Base-by-base conservation (phyloP, 176 grass and related monocot genomes). In the Juncus inflexus region DNA sequence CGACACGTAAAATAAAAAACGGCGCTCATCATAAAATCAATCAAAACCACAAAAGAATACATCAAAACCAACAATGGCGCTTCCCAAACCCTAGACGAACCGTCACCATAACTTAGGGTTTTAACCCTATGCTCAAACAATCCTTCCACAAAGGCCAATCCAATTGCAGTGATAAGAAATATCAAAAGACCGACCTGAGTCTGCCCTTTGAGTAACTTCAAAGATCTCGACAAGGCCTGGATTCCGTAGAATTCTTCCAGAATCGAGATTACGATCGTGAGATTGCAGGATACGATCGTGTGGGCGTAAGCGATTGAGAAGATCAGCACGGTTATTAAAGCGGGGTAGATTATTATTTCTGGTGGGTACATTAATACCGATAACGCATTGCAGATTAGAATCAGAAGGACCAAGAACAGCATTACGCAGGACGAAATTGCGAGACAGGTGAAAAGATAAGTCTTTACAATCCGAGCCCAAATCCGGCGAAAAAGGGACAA, bases 1-100 rank as follows among this genome's bases (percentile, higher is more conserved):
- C 85, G 69, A 66, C 94, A 97, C 60, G 85, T 97, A 81, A 97
- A 97, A 79, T 97, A 97, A 78, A 97, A 91, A 62, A 91, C 94
- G 0, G 68, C 55, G 9, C 64, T 97, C 92, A 91, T 97, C 92
- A 97, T 97, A 1, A 79, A 91, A 70, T 97, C 88, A 2, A 97
- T 19, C 35, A 97, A 62, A 83, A 89, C 67, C 55, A 91, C 94
- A 41, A 91, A 89, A 1, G 94, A 84, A 69, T 97, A 91, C 87
- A 97, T 91, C 55, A 97, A 73, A 35, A 97, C 80, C 37, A 97
- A 75, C 61, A 97, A 74, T 9, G 94, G 94, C 7, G 82, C 94
- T 74, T 97, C 94, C 94, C 94, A 97, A 42, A 97, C 81, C 50
- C 94, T 66, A 3, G 88, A 91, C 0, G 83, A 89, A 2, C 94